These are phyloP conservation scores for Populus hybrid DNA, from an alignment of 441 rosid genomes.

Conservation along the genomic window DNA sequence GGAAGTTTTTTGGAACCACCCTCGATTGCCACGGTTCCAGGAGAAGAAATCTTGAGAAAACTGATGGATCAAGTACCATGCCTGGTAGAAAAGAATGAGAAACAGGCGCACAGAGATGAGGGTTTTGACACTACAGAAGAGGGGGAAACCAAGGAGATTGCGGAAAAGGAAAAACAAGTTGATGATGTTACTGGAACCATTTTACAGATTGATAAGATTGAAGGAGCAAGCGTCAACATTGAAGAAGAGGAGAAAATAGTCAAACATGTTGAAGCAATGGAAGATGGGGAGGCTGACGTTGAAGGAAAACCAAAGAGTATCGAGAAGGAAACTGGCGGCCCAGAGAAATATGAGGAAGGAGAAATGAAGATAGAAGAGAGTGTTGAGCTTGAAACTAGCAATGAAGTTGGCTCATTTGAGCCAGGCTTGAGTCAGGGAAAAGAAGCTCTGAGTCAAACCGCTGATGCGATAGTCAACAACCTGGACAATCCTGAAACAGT, in stretches of 20 bases:
- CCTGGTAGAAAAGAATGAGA: constrained; percentile 25
- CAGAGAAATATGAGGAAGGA: constrained; percentile 2
- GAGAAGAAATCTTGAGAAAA: constrained; percentile 22
- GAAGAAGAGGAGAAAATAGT: constrained; percentile 9
- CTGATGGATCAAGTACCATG: constrained; percentile 17
- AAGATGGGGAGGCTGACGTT: constrained; percentile 5
- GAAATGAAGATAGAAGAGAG: constrained; percentile 20
- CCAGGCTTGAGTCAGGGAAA: constrained; percentile 22
- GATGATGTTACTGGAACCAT: constrained; percentile 16
- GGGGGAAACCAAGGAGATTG: constrained; percentile 24
- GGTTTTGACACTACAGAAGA: constrained; percentile 16
- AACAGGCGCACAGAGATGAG: constrained; percentile 21
- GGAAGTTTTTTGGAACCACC: constrained; percentile 39
- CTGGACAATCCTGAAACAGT: constrained; percentile 21
- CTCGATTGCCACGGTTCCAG: constrained; percentile 26
- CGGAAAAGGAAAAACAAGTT: constrained; percentile 15
- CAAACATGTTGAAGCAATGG: constrained; percentile 10
- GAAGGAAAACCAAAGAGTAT: constrained; percentile 25
- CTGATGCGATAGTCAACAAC: constrained; percentile 16
- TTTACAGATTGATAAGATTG: constrained; percentile 8
- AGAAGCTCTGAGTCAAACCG: constrained; percentile 23
- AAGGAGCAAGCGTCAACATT: constrained; percentile 6
- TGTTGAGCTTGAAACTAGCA: constrained; percentile 17
- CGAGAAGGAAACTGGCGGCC: constrained; percentile 21
- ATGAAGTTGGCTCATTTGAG: constrained; percentile 22